phyloP scores from a whole-genome alignment of 2,329 filamentous ascomycete genomes.

The Fusarium acutatum region DNA sequence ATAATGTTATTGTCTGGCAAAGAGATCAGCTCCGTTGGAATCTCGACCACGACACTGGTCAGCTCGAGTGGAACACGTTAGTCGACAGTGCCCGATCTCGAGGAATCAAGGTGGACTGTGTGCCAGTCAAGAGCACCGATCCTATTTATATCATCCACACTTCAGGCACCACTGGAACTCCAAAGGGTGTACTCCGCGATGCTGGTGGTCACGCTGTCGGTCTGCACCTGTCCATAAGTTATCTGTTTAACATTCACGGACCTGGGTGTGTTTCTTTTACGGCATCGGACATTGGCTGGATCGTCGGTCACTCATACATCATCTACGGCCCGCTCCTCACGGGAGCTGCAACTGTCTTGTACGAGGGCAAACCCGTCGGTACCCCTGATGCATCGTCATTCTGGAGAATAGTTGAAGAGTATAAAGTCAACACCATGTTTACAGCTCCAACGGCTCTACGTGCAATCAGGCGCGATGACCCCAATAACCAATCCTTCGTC shows the following conservation, averaged over 20 bases:
- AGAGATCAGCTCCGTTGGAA: conserved; percentile 80
- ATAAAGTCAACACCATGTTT: conserved; percentile 84
- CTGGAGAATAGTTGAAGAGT: conserved; percentile 86
- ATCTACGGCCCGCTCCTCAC: conserved; percentile 87
- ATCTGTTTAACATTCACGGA: conserved; percentile 83
- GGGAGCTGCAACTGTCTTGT: conserved; percentile 86
- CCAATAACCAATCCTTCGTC: conserved; percentile 72
- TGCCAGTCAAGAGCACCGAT: conserved; percentile 81
- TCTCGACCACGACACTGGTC: conserved; percentile 71
- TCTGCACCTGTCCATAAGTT: conserved; percentile 81
- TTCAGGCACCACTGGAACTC: conserved; percentile 81
- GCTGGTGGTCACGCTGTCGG: conserved; percentile 89
- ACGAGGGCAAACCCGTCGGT: conserved; percentile 93
- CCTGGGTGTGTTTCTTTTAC: conserved; percentile 80
- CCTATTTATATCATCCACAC: conserved; percentile 93
- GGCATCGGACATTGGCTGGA: conserved; percentile 91
- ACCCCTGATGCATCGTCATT: conserved; percentile 89
- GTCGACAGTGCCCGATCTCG: conserved; percentile 75
- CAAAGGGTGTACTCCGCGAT: conserved; percentile 85
- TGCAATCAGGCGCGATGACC: conserved; percentile 87
- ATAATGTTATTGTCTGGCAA: conserved; percentile 83
- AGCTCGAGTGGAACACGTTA: conserved; percentile 82
- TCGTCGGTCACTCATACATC: conserved; percentile 75
- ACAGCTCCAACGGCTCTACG: conserved; percentile 89
- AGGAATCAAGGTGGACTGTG: conserved; percentile 74